phyloP scores from a whole-genome alignment of 495 filamentous ascomycete genomes.

The Neurospora sp. region DNA sequence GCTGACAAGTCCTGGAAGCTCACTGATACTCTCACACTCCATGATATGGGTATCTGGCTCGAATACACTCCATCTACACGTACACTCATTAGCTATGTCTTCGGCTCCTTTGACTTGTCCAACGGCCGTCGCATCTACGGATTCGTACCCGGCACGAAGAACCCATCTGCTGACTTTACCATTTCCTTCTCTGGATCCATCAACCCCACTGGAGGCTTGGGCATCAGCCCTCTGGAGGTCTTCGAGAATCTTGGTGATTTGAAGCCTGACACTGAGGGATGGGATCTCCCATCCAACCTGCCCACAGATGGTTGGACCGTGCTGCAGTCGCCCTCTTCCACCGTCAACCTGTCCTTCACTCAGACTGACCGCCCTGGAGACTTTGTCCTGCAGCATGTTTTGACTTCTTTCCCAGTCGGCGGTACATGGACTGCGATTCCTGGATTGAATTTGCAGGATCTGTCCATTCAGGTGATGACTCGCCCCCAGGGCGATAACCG shows the following conservation, averaged over 20 bases:
- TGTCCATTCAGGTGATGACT: neutral
- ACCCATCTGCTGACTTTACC: neutral
- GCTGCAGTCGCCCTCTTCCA: neutral
- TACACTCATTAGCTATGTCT: neutral
- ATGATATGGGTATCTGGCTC: neutral
- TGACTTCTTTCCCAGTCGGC: neutral
- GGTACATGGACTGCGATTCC: neutral
- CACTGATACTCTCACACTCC: neutral
- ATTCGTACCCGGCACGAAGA: neutral
- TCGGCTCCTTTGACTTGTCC: neutral
- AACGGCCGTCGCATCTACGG: neutral
- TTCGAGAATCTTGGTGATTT: neutral
- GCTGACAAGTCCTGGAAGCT: neutral
- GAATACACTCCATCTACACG: neutral
- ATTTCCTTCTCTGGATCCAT: neutral
- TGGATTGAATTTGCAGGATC: neutral
- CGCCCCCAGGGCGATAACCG: neutral
- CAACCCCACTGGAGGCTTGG: neutral
- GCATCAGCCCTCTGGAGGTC: neutral
- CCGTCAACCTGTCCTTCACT: neutral
- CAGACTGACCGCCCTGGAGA: neutral
- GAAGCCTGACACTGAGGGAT: neutral
- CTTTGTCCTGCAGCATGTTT: neutral
- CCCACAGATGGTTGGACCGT: neutral
- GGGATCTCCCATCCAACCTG: neutral